Evolutionary conservation across 2,329 filamentous ascomycete species (phyloP).

Genomic region (Fusarium piperis): DNA sequence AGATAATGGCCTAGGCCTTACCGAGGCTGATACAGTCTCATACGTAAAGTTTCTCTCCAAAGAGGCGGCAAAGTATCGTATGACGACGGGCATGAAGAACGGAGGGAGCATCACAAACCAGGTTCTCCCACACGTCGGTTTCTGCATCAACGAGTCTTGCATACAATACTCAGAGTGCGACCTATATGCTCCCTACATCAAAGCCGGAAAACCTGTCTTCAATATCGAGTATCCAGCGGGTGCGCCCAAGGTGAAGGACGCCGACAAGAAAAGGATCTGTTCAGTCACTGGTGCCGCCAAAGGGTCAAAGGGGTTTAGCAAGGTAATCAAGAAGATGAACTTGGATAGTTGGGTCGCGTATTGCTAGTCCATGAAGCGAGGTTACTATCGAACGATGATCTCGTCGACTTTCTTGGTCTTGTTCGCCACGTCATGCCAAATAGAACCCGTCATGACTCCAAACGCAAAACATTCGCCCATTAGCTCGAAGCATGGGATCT

Average conservation of each 20-base stretch:
- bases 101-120: slow-evolving; percentile 66
- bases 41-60: slow-evolving; percentile 69
- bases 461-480: background rate
- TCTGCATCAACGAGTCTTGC: slow-evolving; percentile 77
- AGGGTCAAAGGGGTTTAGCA: slow-evolving; percentile 65
- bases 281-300: slow-evolving; percentile 47
- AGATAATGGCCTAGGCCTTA: slow-evolving; percentile 69
- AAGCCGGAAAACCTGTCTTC: slow-evolving; percentile 73
- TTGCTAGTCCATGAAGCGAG: slow-evolving; percentile 48
- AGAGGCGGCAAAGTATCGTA: slow-evolving; percentile 61
- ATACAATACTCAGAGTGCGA: slow-evolving; percentile 68
- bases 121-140: slow-evolving; percentile 63
- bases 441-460: background rate
- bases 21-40: slow-evolving; percentile 62
- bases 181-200: slow-evolving; percentile 66
- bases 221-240: slow-evolving; percentile 75
- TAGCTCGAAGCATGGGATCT: background rate
- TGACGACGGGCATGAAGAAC: slow-evolving; percentile 76
- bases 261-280: slow-evolving; percentile 55
- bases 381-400: background rate
- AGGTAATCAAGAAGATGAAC: slow-evolving; percentile 71
- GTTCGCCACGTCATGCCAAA: background rate
- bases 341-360: slow-evolving; percentile 71
- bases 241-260: slow-evolving; percentile 50
- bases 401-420: background rate